Evolutionary conservation across 1,284 basidiomycete genomes (phyloP).

Genomic region (Tylopilus sp.): DNA sequence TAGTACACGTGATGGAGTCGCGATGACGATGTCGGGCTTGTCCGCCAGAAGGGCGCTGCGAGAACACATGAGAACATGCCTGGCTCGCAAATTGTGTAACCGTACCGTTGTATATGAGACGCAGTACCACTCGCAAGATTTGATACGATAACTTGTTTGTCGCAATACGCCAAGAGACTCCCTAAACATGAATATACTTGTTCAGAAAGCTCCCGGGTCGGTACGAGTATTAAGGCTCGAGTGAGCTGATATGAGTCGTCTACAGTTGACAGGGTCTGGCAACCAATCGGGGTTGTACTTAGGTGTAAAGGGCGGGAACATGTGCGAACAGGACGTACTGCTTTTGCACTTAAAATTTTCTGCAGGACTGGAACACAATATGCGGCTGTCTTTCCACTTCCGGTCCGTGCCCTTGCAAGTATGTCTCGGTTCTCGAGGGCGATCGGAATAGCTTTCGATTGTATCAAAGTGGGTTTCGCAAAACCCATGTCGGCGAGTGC

Average conservation of each 20-base stretch:
- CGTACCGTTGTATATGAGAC: slow-evolving; percentile 73
- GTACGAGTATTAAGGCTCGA: slow-evolving; percentile 85
- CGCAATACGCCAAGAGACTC: slow-evolving; percentile 69
- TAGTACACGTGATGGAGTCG: slow-evolving; percentile 86
- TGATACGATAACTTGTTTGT: slow-evolving; percentile 67
- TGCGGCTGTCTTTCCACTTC: slow-evolving; percentile 96
- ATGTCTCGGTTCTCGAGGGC: slow-evolving; percentile 91
- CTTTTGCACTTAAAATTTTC: slow-evolving; percentile 81
- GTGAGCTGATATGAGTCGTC: slow-evolving; percentile 57
- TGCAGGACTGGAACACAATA: slow-evolving; percentile 92
- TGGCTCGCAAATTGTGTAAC: neutral
- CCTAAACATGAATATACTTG: slow-evolving; percentile 80
- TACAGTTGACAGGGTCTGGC: slow-evolving; percentile 35
- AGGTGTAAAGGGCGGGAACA: neutral
- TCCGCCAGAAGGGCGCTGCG: slow-evolving; percentile 78
- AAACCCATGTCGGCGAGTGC: slow-evolving; percentile 81
- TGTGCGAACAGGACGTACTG: slow-evolving; percentile 49
- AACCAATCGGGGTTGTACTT: neutral
- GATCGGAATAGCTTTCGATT: slow-evolving; percentile 78
- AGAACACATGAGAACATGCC: slow-evolving; percentile 2
- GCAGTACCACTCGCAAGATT: slow-evolving; percentile 80
- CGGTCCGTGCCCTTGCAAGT: slow-evolving; percentile 90
- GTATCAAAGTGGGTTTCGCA: slow-evolving; percentile 78
- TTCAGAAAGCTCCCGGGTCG: slow-evolving; percentile 90
- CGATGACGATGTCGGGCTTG: slow-evolving; percentile 87